Evolutionary conservation across 306 rosid genomes (phyloP).

Genomic region (Senna siamea): DNA sequence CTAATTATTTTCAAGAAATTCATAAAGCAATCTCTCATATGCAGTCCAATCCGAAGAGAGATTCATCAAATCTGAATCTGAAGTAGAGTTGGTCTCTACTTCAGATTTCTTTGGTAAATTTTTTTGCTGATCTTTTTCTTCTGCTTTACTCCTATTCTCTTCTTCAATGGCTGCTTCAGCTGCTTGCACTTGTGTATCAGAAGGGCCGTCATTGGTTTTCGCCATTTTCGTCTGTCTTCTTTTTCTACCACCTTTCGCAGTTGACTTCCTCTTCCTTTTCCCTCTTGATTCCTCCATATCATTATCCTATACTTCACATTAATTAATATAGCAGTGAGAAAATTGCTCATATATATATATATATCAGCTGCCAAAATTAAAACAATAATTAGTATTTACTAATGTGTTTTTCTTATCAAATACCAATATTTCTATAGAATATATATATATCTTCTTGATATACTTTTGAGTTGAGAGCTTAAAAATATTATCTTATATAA

Average conservation of each 20-base stretch:
- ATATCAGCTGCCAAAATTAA: too few species aligned
- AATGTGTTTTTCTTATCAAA: too few species aligned
- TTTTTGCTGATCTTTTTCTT: too few species aligned
- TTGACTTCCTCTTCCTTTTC: slow-evolving; percentile 1
- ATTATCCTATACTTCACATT: background rate
- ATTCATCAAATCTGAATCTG: background rate
- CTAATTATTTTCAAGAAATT: background rate
- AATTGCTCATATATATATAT: too few species aligned
- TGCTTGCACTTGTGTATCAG: background rate
- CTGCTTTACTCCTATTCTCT: background rate
- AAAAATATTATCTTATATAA: too few species aligned
- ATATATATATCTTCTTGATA: too few species aligned
- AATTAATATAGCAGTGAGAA: background rate
- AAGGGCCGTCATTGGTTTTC: background rate
- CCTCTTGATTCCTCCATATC: background rate
- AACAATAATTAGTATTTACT: too few species aligned
- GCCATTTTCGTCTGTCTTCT: background rate
- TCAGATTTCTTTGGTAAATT: background rate
- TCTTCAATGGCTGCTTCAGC: background rate
- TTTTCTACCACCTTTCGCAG: background rate
- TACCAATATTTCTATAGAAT: too few species aligned
- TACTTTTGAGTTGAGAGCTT: too few species aligned
- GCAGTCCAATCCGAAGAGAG: slow-evolving; percentile 1
- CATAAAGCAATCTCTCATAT: slow-evolving; percentile 1
- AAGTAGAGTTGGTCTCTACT: too few species aligned